Evolutionary conservation across 345 rosid species (phyloP).

Genomic region (Eucalyptus pauciflora): DNA sequence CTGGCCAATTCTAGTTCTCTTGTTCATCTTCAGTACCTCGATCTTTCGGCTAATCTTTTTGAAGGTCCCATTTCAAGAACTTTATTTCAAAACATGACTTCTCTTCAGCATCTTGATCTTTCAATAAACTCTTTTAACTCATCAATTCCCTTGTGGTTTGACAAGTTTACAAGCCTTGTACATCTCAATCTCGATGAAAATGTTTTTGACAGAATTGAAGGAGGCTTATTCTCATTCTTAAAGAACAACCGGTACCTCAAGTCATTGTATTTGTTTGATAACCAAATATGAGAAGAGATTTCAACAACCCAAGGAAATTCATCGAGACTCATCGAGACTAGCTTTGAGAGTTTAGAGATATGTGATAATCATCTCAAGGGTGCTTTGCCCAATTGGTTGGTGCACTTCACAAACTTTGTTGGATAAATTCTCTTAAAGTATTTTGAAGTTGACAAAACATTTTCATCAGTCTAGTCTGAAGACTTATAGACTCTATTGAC

Average conservation of each 20-base stretch:
- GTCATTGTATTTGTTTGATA: accelerated
- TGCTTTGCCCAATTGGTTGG: not conserved
- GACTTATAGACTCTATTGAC: no score
- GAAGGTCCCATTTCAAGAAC: no score
- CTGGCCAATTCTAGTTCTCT: no score
- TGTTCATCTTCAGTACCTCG: not conserved
- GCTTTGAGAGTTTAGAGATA: not conserved
- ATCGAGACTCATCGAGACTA: accelerated
- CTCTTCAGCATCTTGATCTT: not conserved
- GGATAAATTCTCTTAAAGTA: no score
- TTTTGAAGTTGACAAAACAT: no score
- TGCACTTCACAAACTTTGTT: not conserved
- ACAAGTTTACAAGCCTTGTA: no score
- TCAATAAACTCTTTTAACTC: not conserved
- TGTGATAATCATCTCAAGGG: accelerated
- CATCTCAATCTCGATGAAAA: accelerated
- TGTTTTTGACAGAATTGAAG: accelerated
- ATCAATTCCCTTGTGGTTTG: not conserved
- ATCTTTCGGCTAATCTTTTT: accelerated
- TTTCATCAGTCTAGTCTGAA: no score
- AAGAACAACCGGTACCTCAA: not conserved
- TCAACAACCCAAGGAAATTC: not conserved
- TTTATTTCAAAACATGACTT: no score
- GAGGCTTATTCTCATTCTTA: not conserved
- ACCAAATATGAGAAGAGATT: not conserved